Base-by-base conservation (phyloP, 257 asterid species). In the Echites panduratus region DNA sequence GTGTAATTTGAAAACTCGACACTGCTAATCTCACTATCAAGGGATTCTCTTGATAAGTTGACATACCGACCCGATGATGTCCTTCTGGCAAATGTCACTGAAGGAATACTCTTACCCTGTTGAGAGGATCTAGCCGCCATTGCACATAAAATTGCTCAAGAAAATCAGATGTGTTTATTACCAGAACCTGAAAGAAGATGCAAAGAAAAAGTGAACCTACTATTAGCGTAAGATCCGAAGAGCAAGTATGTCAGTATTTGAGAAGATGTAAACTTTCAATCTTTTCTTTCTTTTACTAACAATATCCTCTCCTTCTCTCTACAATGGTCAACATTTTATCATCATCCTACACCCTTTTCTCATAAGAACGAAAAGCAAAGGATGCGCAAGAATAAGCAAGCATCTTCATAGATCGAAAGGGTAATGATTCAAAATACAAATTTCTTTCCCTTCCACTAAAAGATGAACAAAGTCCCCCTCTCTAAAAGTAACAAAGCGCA, bases 51-150 rank as follows among this genome's bases (percentile, higher is more conserved):
- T 11, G 82, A 75, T 26, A 74, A 72, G 70, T 75, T 79, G 24
- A 75, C 79, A 58, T 75, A 79, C 9, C 78, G 70, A 17, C 82
- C 82, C 1, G 79, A 75, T 22, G 82, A 75, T 45, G 82, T 79
- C 66, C 79, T 57, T 73, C 82, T 70, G 47, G 79, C 77, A 16
- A 79, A 75, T 14, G 76, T 78, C 54, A 78, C 78, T 4, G 58
- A 17, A 24, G 57, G 72, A 47, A 32, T 47, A 69, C 63, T 5
- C 43, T 69, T 69, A 10, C 73, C 73, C 44, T 29, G 73, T n/a
- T 45, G 73, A 69, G 73, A 69, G 14, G 73, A 69, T 48, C 73
- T 69, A 8, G 63, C 47, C 6, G 73, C 62, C 73, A 69, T 69
- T 45, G 29, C 12, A 50, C 63, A 16, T 49, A 29, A 69, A 50